Conservation (phyloP, 2,329 filamentous ascomycete genomes). For the Knoxdaviesia capensis region DNA sequence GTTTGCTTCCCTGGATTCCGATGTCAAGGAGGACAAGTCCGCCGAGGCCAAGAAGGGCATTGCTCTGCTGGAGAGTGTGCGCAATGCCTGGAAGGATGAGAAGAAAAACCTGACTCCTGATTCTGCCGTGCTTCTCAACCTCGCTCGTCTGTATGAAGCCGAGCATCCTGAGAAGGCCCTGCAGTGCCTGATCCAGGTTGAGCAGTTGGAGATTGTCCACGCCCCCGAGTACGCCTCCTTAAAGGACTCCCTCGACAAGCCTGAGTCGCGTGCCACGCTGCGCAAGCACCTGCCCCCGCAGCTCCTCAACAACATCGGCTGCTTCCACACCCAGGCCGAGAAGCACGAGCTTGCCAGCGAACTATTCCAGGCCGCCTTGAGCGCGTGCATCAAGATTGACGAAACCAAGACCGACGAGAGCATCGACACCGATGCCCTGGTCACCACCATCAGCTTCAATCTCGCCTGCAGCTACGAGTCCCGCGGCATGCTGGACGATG, state of each 20-base stretch:
- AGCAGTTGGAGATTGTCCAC: constrained; percentile 70
- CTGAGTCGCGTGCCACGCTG: constrained; percentile 29
- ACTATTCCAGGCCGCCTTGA: constrained; percentile 80
- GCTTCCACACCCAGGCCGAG: constrained; percentile 80
- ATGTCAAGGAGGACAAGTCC: constrained; percentile 69
- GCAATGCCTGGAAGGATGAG: constrained; percentile 77
- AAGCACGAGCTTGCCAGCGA: constrained; percentile 63
- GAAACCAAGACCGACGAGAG: constrained; percentile 43
- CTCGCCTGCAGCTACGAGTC: constrained; percentile 85
- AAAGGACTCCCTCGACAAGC: constrained; percentile 15
- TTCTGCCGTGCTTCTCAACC: constrained; percentile 71
- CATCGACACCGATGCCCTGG: constrained; percentile 72
- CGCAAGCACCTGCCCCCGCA: constrained; percentile 72
- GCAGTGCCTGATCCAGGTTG: constrained; percentile 78
- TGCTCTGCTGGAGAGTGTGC: constrained; percentile 62
- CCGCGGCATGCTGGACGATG: constrained; percentile 60
- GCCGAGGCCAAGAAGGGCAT: constrained; percentile 75
- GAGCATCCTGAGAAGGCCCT: constrained; percentile 79
- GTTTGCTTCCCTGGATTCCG: constrained; percentile 53
- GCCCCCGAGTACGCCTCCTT: constrained; percentile 51
- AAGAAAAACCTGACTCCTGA: constrained; percentile 71
- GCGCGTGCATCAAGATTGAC: constrained; percentile 65
- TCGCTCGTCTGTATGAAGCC: constrained; percentile 75
- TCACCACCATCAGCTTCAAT: constrained; percentile 95
- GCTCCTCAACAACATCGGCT: constrained; percentile 90